Base-by-base conservation (phyloP, 345 rosid genomes). In the Eutrema japonicum region DNA sequence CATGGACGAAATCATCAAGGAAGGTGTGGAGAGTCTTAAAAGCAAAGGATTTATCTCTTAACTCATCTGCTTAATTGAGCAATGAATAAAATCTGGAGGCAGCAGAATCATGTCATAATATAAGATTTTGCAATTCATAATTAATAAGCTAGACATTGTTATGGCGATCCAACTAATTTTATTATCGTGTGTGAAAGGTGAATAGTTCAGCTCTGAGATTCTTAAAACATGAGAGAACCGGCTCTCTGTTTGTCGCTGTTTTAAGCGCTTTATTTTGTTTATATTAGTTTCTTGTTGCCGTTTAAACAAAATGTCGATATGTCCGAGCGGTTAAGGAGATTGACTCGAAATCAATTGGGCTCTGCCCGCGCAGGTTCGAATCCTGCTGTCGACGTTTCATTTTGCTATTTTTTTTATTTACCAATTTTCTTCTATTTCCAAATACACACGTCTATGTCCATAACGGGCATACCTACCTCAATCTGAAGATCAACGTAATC, bases 271-370 rank as follows among this genome's bases (percentile, higher is more conserved):
- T 13, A 4, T 0, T 38, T 2, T 0, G 3, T 1, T 0, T 40
- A 60, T 27, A 42, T 61, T 0, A 0, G 0, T 61, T 43, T 43
- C 0, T 5, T n/a, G 26, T 60, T 40, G 11, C 0, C 0, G 0
- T 0, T 0, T 2, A 0, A 29, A 5, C 49, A 27, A 42, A 2
- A 1, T 8, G 63, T 70, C 74, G 46, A 70, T 70, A 70, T 70
- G 74, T 70, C 74, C 74, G 74, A 70, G 74, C 37, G 74, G 74
- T 88, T 88, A 88, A 93, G 96, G 96, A 90, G 96, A 93, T 89
- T 90, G 96, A 90, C 90, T 90, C 96, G 96, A 93, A 93, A 87
- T 93, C 96, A 88, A 91, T 90, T 93, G 96, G 98, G 93, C 96
- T 77, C 0, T 85, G 93, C 96, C 95, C 88, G 98, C 96, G 95